A percentile compares a stretch with the other conserved stretches of the same genome.
These are phyloP conservation scores for Yamadazyma blattariae DNA, from an alignment of 1,139 yeast species.

Conservation along the genomic window DNA sequence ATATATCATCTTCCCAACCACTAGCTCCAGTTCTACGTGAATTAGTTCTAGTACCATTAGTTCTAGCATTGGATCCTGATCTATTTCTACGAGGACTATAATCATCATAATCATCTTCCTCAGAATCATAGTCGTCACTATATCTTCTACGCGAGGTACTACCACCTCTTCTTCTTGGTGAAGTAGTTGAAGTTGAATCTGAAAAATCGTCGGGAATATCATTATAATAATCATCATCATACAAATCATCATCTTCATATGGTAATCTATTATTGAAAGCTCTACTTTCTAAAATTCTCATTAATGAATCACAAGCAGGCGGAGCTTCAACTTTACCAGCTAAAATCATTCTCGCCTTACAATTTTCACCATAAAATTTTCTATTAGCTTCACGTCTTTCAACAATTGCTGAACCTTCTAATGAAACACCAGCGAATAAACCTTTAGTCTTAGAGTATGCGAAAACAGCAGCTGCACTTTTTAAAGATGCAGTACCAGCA, in stretches of 20 bases:
- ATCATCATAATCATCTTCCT: constrained; percentile 25
- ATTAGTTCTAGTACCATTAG: constrained; percentile 5
- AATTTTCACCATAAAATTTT: constrained; percentile 83
- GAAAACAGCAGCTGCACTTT: constrained; percentile 86
- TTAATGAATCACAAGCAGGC: constrained; percentile 85
- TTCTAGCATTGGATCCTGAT: constrained; percentile 1
- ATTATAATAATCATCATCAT: constrained; percentile 59
- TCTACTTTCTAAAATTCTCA: constrained; percentile 81
- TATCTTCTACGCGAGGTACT: constrained; percentile 30
- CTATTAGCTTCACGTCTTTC: constrained; percentile 97
- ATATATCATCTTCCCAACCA: constrained; percentile 81
- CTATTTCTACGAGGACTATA: constrained; percentile 8
- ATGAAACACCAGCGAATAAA: constrained; percentile 92
- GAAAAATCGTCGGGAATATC: constrained; percentile 72
- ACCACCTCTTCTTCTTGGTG: constrained; percentile 29
- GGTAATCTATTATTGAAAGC: constrained; percentile 66
- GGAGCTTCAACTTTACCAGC: constrained; percentile 89
- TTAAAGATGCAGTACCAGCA: constrained; percentile 90
- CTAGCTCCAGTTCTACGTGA: constrained; percentile 5
- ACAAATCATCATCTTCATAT: constrained; percentile 50
- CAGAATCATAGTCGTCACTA: constrained; percentile 43
- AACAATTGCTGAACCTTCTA: constrained; percentile 91
- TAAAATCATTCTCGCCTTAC: constrained; percentile 81
- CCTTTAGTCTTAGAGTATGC: constrained; percentile 96
- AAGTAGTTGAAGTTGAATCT: constrained; percentile 38